Evolutionary conservation across 495 filamentous ascomycete species (phyloP).

Genomic region (Pseudevernia furfuracea): DNA sequence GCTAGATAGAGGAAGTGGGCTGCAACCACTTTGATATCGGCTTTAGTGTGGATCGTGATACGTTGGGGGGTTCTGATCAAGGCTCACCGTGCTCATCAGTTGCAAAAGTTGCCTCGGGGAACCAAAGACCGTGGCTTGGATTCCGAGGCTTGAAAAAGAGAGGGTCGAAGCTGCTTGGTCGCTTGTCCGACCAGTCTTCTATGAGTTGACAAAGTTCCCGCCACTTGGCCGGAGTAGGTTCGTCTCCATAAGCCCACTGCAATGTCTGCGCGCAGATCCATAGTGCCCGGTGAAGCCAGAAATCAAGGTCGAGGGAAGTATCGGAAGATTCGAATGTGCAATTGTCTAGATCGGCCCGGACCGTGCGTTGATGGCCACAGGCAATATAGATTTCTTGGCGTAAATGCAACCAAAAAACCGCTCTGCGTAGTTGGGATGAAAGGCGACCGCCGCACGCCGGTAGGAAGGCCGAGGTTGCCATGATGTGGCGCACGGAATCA

Average conservation of each 20-base stretch:
- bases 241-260: conserved; percentile 17
- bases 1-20: conserved; percentile 14
- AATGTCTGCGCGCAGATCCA: conserved; percentile 15
- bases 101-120: conserved; percentile 10
- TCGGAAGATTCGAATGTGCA: conserved; percentile 3
- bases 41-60: neutral
- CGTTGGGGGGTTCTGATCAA: neutral
- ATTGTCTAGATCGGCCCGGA: conserved; percentile 12
- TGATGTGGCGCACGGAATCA: conserved; percentile 9
- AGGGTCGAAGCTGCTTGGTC: conserved; percentile 12
- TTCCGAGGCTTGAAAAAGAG: conserved; percentile 4
- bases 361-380: conserved; percentile 13
- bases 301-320: conserved; percentile 5
- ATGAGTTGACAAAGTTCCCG: conserved; percentile 7
- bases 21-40: neutral
- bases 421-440: conserved; percentile 3
- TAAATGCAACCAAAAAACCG: conserved; percentile 12
- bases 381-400: conserved; percentile 8
- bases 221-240: conserved; percentile 1
- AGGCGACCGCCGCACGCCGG: conserved; percentile 3
- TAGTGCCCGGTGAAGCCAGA: conserved; percentile 14
- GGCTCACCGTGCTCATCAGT: conserved; percentile 15
- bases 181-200: conserved; percentile 3
- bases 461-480: conserved; percentile 16
- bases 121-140: conserved; percentile 10